phyloP scores from a whole-genome alignment of 331 rosid species.

The Phaseolus coccineus region DNA sequence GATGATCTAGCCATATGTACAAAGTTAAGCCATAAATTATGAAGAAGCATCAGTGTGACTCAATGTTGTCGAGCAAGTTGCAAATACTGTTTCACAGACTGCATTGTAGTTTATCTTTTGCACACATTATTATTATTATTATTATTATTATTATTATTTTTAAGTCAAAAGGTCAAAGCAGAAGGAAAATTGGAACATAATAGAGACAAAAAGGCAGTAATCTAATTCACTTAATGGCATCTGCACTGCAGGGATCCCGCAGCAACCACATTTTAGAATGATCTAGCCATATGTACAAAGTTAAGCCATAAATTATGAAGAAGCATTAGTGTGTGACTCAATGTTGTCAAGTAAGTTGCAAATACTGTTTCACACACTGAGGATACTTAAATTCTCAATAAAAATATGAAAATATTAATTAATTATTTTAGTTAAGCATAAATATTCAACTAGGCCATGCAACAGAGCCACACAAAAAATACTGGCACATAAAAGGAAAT shows the following conservation, averaged over 20 bases:
- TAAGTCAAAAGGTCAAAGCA: background rate
- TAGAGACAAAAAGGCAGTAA: background rate
- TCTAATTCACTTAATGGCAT: background rate
- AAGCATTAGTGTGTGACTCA: background rate
- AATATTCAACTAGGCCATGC: slow-evolving; percentile 15
- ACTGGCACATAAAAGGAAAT: background rate
- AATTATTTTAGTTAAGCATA: background rate
- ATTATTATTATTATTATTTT: background rate
- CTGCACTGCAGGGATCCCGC: slow-evolving; percentile 11
- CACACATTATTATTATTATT: too few relatives aligned
- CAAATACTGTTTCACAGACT: background rate
- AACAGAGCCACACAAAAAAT: slow-evolving; percentile 10
- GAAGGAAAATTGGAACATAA: background rate
- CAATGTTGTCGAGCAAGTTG: background rate
- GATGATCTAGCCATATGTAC: background rate
- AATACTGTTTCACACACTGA: background rate
- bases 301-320: slow-evolving; percentile 32
- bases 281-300: background rate
- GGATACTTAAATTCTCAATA: background rate
- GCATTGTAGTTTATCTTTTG: background rate
- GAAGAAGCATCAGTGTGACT: background rate
- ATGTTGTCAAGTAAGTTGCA: slow-evolving; percentile 15
- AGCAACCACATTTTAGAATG: slow-evolving; percentile 27
- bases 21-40: slow-evolving; percentile 22
- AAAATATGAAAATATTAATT: background rate